A percentile compares a stretch with the other conserved stretches of the same genome.
Conservation (phyloP, 495 filamentous ascomycete genomes). For the Penicillium subrubescens region DNA sequence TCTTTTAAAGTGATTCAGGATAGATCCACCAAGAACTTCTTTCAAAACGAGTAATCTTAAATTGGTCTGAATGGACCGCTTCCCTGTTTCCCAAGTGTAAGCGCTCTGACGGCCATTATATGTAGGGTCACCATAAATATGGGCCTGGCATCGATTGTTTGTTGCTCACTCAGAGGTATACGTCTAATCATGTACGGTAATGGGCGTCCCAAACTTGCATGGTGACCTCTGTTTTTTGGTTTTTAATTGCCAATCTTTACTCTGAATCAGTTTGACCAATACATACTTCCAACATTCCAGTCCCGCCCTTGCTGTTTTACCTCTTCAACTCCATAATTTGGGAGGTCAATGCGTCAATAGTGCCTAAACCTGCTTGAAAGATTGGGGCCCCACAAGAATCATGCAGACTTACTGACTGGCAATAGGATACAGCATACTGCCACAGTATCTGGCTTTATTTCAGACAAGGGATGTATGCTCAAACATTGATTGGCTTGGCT, state of each 20-base stretch:
- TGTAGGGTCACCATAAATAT: no score
- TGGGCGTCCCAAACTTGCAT: no score
- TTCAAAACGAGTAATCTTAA: no score
- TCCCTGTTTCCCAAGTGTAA: no score
- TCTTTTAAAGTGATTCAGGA: no score
- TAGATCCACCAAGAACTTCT: no score
- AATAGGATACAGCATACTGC: not conserved
- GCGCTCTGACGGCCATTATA: no score
- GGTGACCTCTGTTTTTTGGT: not conserved
- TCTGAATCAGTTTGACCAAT: not conserved
- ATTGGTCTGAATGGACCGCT: no score
- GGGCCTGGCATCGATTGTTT: no score
- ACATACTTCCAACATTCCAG: not conserved
- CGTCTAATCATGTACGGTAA: no score
- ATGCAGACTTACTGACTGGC: not conserved
- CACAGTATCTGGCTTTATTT: not conserved
- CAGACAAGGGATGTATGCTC: not conserved
- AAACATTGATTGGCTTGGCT: not conserved
- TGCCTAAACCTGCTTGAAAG: not conserved
- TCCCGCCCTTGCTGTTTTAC: not conserved
- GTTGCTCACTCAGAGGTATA: no score
- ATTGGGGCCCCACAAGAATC: not conserved
- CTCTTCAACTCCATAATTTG: not conserved
- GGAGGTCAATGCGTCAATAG: not conserved
- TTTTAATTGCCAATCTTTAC: not conserved